These are phyloP conservation scores for Leccinum arenicola DNA, from an alignment of 768 basidiomycete species.

Conservation along the genomic window DNA sequence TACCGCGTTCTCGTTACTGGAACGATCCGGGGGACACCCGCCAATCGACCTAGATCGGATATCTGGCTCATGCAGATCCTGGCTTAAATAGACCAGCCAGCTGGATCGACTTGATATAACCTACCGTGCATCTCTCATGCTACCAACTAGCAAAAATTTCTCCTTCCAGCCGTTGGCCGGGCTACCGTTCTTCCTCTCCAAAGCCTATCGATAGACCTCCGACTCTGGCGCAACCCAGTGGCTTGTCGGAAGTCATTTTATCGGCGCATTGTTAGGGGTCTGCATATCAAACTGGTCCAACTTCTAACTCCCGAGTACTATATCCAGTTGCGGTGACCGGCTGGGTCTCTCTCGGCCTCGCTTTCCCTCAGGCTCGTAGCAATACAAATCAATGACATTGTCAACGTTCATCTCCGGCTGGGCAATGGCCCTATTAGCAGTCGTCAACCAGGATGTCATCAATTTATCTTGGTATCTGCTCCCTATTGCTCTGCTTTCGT, in stretches of 20 bases:
- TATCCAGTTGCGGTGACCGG: slow-evolving; percentile 44
- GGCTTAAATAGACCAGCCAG: neutral
- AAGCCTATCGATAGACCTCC: slow-evolving; percentile 41
- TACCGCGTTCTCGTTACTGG: neutral
- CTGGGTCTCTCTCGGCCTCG: slow-evolving; percentile 37
- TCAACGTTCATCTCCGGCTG: slow-evolving; percentile 48
- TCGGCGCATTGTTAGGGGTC: slow-evolving; percentile 43
- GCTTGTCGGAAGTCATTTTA: slow-evolving; percentile 43
- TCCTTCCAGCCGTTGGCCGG: slow-evolving; percentile 9
- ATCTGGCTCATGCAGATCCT: neutral
- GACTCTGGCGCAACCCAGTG: slow-evolving; percentile 47
- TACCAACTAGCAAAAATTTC: neutral
- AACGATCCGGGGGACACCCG: neutral
- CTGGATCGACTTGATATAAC: neutral
- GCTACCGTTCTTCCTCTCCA: slow-evolving; percentile 9
- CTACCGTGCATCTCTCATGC: slow-evolving; percentile 1
- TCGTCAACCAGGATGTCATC: slow-evolving; percentile 40
- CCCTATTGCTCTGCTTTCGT: slow-evolving; percentile 49
- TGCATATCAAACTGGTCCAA: slow-evolving; percentile 48
- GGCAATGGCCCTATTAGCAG: slow-evolving; percentile 52
- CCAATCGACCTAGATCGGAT: neutral
- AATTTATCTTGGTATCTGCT: slow-evolving; percentile 53
- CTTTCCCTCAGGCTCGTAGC: slow-evolving; percentile 34
- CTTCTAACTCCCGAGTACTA: slow-evolving; percentile 44
- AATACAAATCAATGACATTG: slow-evolving; percentile 51